phyloP scores from a whole-genome alignment of 805 yeast species.

The Ogataea paraovalis region DNA sequence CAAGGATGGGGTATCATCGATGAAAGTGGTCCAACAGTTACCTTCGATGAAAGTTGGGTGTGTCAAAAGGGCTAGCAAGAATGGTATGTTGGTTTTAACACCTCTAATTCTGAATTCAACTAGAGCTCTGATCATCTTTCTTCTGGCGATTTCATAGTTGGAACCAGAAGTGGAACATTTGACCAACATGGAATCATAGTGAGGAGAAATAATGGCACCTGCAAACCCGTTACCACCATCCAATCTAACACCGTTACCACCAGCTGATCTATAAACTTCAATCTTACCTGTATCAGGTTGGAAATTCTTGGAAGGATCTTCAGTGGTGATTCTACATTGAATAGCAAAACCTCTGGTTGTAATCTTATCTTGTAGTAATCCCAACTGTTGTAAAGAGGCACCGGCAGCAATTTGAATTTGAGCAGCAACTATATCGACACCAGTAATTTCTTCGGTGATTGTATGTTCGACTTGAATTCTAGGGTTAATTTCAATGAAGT shows the following conservation, averaged over 20 bases:
- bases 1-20: slow-evolving; percentile 94
- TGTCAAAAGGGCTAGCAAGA: slow-evolving; percentile 85
- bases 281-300: slow-evolving; percentile 98
- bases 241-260: slow-evolving; percentile 98
- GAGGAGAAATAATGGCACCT: slow-evolving; percentile 94
- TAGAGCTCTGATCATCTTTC: slow-evolving; percentile 95
- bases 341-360: slow-evolving; percentile 97
- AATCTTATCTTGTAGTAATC: slow-evolving; percentile 89
- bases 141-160: slow-evolving; percentile 91
- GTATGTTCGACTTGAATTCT: slow-evolving; percentile 98
- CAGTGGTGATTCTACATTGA: slow-evolving; percentile 98
- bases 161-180: slow-evolving; percentile 97
- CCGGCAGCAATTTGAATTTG: slow-evolving; percentile 99
- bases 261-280: slow-evolving; percentile 96
- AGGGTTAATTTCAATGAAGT: slow-evolving; percentile 97
- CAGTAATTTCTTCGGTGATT: slow-evolving; percentile 97
- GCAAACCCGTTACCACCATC: slow-evolving; percentile 99
- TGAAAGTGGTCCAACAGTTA: slow-evolving; percentile 96
- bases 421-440: slow-evolving; percentile 96
- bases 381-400: slow-evolving; percentile 87
- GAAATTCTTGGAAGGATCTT: slow-evolving; percentile 93
- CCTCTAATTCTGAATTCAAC: slow-evolving; percentile 98
- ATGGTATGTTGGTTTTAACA: slow-evolving; percentile 97
- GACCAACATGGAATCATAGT: slow-evolving; percentile 96
- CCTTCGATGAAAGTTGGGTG: slow-evolving; percentile 83